Conservation (phyloP, 1,284 basidiomycete genomes). For the Termitomyces sp. region DNA sequence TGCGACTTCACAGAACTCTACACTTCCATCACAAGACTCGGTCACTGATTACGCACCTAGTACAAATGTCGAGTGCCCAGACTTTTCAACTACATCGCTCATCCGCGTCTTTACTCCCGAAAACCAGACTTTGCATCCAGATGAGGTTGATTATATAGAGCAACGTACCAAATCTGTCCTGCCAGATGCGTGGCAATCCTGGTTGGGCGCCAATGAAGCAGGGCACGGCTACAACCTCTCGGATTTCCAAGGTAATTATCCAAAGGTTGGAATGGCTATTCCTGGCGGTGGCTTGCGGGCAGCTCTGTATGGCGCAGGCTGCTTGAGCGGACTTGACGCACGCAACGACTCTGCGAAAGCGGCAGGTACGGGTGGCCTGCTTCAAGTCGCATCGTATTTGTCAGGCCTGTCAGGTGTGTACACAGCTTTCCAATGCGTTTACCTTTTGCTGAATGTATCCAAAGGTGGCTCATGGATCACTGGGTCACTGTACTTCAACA, state of each 20-base stretch:
- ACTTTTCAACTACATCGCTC: constrained; percentile 39
- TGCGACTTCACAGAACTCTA: constrained; percentile 11
- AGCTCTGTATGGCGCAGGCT: constrained; percentile 56
- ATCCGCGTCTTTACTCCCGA: constrained; percentile 48
- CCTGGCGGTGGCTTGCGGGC: constrained; percentile 59
- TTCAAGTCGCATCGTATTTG: constrained; percentile 62
- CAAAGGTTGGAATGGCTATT: constrained; percentile 53
- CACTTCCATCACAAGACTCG: constrained; percentile 21
- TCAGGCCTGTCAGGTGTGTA: constrained; percentile 54
- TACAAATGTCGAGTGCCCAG: constrained; percentile 45
- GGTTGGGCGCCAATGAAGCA: constrained; percentile 49
- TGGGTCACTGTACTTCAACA: constrained; percentile 52
- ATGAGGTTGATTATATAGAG: constrained; percentile 44
- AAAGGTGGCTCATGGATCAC: constrained; percentile 65
- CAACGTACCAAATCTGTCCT: constrained; percentile 38
- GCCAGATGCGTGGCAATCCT: constrained; percentile 50
- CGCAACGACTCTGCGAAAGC: constrained; percentile 51
- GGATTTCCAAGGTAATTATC: constrained; percentile 36
- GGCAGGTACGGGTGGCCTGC: constrained; percentile 58
- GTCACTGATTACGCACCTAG: constrained; percentile 50
- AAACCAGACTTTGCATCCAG: constrained; percentile 46
- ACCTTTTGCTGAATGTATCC: not conserved
- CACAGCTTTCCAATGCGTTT: not conserved
- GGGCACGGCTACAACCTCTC: constrained; percentile 47
- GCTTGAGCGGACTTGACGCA: constrained; percentile 54